Percentiles rank a stretch among this genome's conserved stretches.
Evolutionary conservation across 1,284 basidiomycete genomes (phyloP).

Genomic region (Apiotrichum montevideense): DNA sequence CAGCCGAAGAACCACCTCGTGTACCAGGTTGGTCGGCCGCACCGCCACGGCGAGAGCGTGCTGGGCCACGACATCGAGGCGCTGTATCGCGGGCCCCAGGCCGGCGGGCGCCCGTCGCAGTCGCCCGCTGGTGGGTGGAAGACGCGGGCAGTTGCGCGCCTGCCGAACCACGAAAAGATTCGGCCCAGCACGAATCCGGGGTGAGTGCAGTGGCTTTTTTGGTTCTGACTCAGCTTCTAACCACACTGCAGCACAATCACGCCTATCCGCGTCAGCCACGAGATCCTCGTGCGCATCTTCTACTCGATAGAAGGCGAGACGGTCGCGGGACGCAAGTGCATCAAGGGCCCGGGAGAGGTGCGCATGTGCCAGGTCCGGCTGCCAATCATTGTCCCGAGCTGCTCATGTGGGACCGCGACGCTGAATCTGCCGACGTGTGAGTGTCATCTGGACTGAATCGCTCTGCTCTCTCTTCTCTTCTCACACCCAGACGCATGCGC

Average conservation of each 20-base stretch:
- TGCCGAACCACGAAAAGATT: constrained; percentile 45
- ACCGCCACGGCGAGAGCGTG: constrained; percentile 23
- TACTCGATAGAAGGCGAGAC: constrained; percentile 43
- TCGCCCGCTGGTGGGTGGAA: constrained; percentile 21
- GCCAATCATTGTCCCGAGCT: constrained; percentile 39
- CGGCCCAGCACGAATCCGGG: constrained; percentile 40
- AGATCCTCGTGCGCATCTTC: constrained; percentile 39
- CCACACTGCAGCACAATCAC: constrained; percentile 29
- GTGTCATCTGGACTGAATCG: neutral
- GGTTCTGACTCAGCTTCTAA: no score
- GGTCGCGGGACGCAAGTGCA: constrained; percentile 12
- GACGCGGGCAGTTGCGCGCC: constrained; percentile 32
- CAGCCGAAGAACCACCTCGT: constrained; percentile 29
- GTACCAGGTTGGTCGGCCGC: constrained; percentile 35
- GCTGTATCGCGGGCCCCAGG: constrained; percentile 37
- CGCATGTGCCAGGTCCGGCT: constrained; percentile 39
- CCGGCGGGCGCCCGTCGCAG: constrained; percentile 18
- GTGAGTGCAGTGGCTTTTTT: constrained; percentile 19
- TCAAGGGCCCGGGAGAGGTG: constrained; percentile 39
- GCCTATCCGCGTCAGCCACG: constrained; percentile 41
- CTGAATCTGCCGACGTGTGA: constrained; percentile 38
- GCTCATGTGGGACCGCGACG: constrained; percentile 28
- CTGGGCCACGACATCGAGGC: constrained; percentile 26
- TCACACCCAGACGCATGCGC: constrained; percentile 15
- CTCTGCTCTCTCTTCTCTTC: no score